Base-by-base conservation (phyloP, 805 yeast genomes). In the Blastobotrys terrestris region DNA sequence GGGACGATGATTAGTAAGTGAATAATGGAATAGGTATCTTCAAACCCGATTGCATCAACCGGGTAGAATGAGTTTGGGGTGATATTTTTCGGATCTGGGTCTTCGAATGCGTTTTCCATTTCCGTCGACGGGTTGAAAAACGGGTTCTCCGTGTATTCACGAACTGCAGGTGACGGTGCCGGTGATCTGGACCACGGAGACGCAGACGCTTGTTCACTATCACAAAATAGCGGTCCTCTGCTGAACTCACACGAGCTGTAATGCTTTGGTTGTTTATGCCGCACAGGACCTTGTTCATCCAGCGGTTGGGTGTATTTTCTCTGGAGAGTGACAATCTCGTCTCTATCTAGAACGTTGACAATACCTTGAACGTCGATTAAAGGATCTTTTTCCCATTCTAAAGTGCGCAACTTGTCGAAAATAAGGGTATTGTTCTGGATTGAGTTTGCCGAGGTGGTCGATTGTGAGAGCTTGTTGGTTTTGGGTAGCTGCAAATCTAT, bases 121-220 rank as follows among this genome's bases (percentile, higher is more conserved):
- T 58, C 62, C 3, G 53, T 15, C 5, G 57, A n/a, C 2, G 48
- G 18, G 43, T 35, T 54, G 52, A 65, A 66, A 42, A 64, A 66
- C 2, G 68, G 66, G 48, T 58, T 60, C 46, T 61, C 62, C 39
- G 60, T 60, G 26, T 61, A 59, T 5, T 58, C 48, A 20, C 16
- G 16, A 3, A 66, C 35, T 7, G 66, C 68, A 2, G 69, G 69
- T 1, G 70, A 62, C 2, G 67, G 66, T 2, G 67, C 66, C 2
- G 70, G 67, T 2, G 70, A 65, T 18, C 53, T 48, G 1, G 64
- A 53, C 69, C 69, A 64, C 2, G 69, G 67, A 2, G 68, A 63
- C 4, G 51, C 41, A 3, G 57, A 14, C 2, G 57, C 59, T 51
- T 66, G 70, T 51, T 66, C 69, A 26, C 55, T 59, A 46, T 66